phyloP scores from a whole-genome alignment of 805 yeast genomes.

The Tetrapisispora arboricola region DNA sequence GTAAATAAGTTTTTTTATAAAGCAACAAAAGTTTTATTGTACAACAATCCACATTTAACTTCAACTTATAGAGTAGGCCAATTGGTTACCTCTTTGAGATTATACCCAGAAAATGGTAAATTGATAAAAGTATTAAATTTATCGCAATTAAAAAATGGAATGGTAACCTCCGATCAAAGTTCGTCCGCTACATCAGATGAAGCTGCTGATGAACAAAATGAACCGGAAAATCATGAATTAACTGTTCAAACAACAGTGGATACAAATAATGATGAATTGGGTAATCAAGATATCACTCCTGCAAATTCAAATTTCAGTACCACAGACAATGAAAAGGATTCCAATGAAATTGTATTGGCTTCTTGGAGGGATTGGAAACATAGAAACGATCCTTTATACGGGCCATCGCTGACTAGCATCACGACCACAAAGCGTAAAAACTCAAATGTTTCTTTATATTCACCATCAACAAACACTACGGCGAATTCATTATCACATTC shows the following conservation, averaged over 20 bases:
- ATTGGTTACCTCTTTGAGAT: slow-evolving; percentile 57
- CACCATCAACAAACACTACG: slow-evolving; percentile 9
- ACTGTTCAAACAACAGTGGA: no score
- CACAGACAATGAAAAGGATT: slow-evolving; percentile 4
- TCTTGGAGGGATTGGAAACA: slow-evolving; percentile 93
- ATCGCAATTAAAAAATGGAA: slow-evolving; percentile 37
- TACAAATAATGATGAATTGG: not conserved
- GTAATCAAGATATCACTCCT: not conserved
- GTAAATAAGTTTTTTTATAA: slow-evolving; percentile 42
- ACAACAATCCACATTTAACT: slow-evolving; percentile 43
- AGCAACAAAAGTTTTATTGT: slow-evolving; percentile 45
- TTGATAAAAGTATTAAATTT: slow-evolving; percentile 51
- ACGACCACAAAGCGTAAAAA: slow-evolving; percentile 14
- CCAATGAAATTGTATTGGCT: slow-evolving; percentile 38
- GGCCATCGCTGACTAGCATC: slow-evolving; percentile 29
- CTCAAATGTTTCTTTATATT: slow-evolving; percentile 13
- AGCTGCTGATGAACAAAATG: not conserved
- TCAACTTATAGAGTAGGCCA: slow-evolving; percentile 77
- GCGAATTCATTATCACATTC: not conserved
- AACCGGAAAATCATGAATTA: not conserved
- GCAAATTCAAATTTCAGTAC: not conserved
- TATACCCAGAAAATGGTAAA: slow-evolving; percentile 44
- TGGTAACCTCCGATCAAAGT: slow-evolving; percentile 9
- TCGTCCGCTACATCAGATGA: not conserved
- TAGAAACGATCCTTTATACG: slow-evolving; percentile 59